Conservation (phyloP, 2,329 filamentous ascomycete genomes). For the Aureobasidium subglaciale region DNA sequence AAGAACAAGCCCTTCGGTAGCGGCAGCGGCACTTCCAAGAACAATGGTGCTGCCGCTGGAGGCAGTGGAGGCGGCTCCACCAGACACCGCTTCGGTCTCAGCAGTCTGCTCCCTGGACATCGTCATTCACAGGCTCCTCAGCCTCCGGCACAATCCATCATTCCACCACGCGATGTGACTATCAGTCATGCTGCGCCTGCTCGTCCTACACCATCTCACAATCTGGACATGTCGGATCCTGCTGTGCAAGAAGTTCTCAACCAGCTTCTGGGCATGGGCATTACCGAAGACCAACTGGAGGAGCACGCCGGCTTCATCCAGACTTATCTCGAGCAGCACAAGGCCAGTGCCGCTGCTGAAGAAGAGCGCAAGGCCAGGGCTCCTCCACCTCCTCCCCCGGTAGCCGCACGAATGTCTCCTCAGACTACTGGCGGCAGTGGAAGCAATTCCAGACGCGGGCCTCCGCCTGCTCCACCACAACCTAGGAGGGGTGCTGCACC, state of each 20-base stretch:
- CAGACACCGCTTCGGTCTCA: conserved; percentile 45
- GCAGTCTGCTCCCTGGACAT: conserved; percentile 43
- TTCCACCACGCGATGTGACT: conserved; percentile 38
- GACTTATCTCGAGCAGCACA: conserved; percentile 58
- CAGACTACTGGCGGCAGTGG: conserved; percentile 53
- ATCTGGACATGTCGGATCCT: conserved; percentile 56
- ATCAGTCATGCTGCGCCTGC: conserved; percentile 27
- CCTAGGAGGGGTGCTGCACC: conserved; percentile 36
- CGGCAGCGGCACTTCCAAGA: conserved; percentile 30
- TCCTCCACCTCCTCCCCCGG: conserved; percentile 57
- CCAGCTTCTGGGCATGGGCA: conserved; percentile 57
- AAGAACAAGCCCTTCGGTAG: conserved; percentile 65
- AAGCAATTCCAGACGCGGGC: conserved; percentile 50
- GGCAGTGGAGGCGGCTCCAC: conserved; percentile 27
- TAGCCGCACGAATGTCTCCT: conserved; percentile 45
- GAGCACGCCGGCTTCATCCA: conserved; percentile 64
- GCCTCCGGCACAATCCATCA: conserved; percentile 42
- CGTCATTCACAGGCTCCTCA: conserved; percentile 39
- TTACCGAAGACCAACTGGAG: conserved; percentile 61
- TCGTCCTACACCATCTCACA: conserved; percentile 29
- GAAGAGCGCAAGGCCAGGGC: conserved; percentile 46
- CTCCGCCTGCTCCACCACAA: conserved; percentile 51
- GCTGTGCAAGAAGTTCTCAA: conserved; percentile 55
- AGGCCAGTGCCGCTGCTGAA: conserved; percentile 43
- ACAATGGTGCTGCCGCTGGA: conserved; percentile 19